Evolutionary conservation across 257 asterid genomes (phyloP), one percentile per base, ranked within the genome.

Genomic region (Avicennia marina): DNA sequence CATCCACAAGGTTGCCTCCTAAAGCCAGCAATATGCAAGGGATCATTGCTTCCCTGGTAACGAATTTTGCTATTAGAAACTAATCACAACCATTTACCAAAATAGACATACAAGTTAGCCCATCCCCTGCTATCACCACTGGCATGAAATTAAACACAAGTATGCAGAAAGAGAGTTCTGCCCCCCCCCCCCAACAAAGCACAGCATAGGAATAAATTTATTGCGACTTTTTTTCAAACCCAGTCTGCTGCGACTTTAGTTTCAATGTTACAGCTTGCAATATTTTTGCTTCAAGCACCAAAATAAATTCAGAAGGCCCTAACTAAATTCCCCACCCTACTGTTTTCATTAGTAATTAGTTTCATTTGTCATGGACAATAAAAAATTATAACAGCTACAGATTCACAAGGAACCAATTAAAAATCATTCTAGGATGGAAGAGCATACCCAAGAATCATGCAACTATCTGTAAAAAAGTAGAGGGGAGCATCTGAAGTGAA

Each of bases 1-100:
- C 99, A 29, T 93, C 84, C 11, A 93, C 81, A 7, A 93, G 96
- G 81, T 93, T 93, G 75, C 99, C 99, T 67, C 97, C 99, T 78
- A 93, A 69, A 54, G 99, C 99, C 87, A 93, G 65, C 63, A 93
- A 62, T 77, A 93, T 93, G 83, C 97, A 89, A 17, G 99, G 99
- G 59, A 93, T 89, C 96, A 89, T 93, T 49, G 99, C 99, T 22
- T 89, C 97, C 72, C 98, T 93, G 87, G 55, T 39, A 68, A 83
- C 43, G 17, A 53, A 41, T 19, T 18, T 33, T 31, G 46, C 29
- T 31, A 48, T 71, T 42, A 60, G 65, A 38, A 56, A 39, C 38
- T 4, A 41, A 13, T 47, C 19, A 55, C 13, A 46, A n/a, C 21
- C 46, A 54, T 44, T n/a, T n/a, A n/a, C n/a, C n/a, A n/a, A n/a